Base-by-base conservation (phyloP, 2,329 filamentous ascomycete genomes). In the Geosmithia putterillii region DNA sequence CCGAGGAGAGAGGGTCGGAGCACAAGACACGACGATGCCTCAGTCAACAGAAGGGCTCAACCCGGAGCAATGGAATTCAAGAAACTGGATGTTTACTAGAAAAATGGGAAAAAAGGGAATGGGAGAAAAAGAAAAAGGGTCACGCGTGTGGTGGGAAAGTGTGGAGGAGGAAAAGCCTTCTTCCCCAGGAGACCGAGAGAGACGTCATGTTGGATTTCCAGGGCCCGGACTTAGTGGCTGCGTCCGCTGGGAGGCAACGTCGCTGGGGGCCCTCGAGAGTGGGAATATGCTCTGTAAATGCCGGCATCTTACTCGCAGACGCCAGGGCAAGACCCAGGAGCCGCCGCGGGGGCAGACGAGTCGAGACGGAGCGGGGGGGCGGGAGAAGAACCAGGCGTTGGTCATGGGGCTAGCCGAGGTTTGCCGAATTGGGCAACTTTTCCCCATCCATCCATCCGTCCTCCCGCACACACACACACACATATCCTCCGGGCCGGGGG, bases 401-500 rank as follows among this genome's bases (percentile, higher is more conserved):
- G 4, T 7, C 5, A 32, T 12, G 5, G 28, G 28, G 10, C 42
- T 44, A 46, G 47, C 48, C 42, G 47, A 50, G 46, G 47, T 52
- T 51, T 47, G 45, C 51, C 51, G 44, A 42, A 38, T 14, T 38
- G 17, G 12, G 14, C 20, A 25, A 22, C 3, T 34, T 17, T 42
- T 28, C 38, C 17, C 28, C 23, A 25, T 25, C 23, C 10, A 32
- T 32, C 5, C 28, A 14, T 14, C 28, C 15, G 10, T 6, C n/a
- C n/a, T n/a, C n/a, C n/a, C n/a, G n/a, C n/a, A n/a, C n/a, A n/a
- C n/a, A n/a, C n/a, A n/a, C n/a, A n/a, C n/a, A n/a, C n/a, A n/a
- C n/a, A n/a, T n/a, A n/a, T n/a, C 12, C 36, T 18, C 36, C 8
- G 10, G n/a, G n/a, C n/a, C n/a, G n/a, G n/a, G n/a, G n/a, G n/a